phyloP scores from a whole-genome alignment of 2,329 filamentous ascomycete species.

The Fusarium sarcochroum region DNA sequence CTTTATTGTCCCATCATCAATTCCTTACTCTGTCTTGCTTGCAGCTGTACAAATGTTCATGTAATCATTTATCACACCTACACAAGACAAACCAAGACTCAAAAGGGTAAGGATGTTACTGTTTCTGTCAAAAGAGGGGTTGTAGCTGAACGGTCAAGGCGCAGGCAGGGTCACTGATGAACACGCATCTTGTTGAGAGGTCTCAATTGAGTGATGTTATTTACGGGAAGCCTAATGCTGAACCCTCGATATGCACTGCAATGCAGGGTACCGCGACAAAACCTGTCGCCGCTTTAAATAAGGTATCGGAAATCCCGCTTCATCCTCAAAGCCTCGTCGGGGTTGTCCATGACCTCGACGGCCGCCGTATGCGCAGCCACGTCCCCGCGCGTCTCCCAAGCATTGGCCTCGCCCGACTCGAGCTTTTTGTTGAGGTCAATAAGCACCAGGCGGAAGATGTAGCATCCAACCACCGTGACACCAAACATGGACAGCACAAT shows the following conservation, averaged over 20 bases:
- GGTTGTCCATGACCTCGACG: slow-evolving; percentile 56
- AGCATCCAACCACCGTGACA: slow-evolving; percentile 67
- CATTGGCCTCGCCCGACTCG: slow-evolving; percentile 56
- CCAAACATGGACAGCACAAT: slow-evolving; percentile 77
- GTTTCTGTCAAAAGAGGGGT: slow-evolving; percentile 13
- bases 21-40: not conserved
- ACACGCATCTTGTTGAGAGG: slow-evolving; percentile 19
- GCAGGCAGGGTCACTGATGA: not conserved
- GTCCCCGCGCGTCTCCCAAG: slow-evolving; percentile 54
- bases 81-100: not conserved
- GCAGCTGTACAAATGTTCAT: not conserved
- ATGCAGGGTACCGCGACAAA: not conserved
- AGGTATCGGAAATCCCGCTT: slow-evolving; percentile 64
- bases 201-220: slow-evolving; percentile 2
- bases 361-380: slow-evolving; percentile 59
- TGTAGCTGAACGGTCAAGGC: not conserved
- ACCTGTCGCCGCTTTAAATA: slow-evolving; percentile 49
- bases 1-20: slow-evolving; percentile 23
- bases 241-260: slow-evolving; percentile 7
- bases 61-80: slow-evolving; percentile 20
- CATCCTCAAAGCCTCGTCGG: slow-evolving; percentile 62
- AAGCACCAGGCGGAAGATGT: slow-evolving; percentile 63
- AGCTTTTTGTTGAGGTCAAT: slow-evolving; percentile 63
- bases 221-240: not conserved
- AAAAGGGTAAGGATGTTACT: not conserved